Conservation (phyloP, 2,329 filamentous ascomycete species). For the Thermoascus crustaceus region DNA sequence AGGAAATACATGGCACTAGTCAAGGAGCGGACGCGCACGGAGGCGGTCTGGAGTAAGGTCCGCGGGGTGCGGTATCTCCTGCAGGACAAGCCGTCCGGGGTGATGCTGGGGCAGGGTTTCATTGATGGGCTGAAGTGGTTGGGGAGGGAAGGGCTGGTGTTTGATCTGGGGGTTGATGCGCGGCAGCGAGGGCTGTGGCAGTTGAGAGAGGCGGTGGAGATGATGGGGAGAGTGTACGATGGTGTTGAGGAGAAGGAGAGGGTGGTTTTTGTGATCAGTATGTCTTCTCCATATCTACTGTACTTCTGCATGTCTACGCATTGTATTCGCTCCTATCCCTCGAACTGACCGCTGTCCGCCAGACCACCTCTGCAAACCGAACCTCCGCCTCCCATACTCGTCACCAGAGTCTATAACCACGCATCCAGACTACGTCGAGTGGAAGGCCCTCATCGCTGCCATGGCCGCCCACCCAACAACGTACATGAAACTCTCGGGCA, state of each 20-base stretch:
- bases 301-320: not conserved
- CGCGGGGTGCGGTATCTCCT: conserved; percentile 77
- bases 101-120: conserved; percentile 56
- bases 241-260: conserved; percentile 44
- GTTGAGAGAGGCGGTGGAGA: conserved; percentile 61
- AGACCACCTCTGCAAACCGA: conserved; percentile 89
- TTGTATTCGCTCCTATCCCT: conserved; percentile 1
- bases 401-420: conserved; percentile 33
- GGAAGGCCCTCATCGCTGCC: conserved; percentile 59
- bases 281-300: conserved; percentile 9
- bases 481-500: conserved; percentile 91
- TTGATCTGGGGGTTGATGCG: conserved; percentile 80
- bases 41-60: conserved; percentile 56
- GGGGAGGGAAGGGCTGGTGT: conserved; percentile 56
- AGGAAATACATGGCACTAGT: conserved; percentile 57
- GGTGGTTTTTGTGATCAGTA: conserved; percentile 62
- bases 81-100: conserved; percentile 64
- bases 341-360: conserved; percentile 10
- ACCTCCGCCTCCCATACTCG: conserved; percentile 51
- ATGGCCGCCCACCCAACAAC: conserved; percentile 57
- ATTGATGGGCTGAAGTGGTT: conserved; percentile 59
- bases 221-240: conserved; percentile 60
- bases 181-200: conserved; percentile 67
- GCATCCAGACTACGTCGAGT: conserved; percentile 56
- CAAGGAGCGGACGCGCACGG: conserved; percentile 47